phyloP scores from a whole-genome alignment of 768 basidiomycete species.

The Crassisporium funariophilum region DNA sequence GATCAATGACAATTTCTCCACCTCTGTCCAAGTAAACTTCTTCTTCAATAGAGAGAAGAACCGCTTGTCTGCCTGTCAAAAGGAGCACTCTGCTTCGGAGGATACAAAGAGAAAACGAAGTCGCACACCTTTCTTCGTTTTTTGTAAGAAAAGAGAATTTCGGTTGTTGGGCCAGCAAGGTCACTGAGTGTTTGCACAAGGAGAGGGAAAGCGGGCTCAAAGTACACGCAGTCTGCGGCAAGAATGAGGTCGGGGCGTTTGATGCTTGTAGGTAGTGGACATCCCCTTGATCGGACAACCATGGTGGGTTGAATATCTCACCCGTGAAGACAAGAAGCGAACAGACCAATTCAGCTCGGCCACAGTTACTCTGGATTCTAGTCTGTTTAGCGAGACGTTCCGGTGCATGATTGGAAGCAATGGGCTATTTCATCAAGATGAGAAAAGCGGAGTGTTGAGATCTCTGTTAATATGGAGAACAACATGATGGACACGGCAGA shows the following conservation, averaged over 20 bases:
- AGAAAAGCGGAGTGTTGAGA: conserved; percentile 10
- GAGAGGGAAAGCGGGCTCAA: conserved; percentile 89
- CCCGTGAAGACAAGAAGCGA: background rate
- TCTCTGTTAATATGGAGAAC: conserved; percentile 10
- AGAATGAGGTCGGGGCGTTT: conserved; percentile 68
- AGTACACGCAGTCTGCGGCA: conserved; percentile 95
- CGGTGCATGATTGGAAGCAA: conserved; percentile 76
- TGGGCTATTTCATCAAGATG: conserved; percentile 46
- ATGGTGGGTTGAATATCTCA: conserved; percentile 4
- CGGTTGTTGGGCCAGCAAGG: conserved; percentile 56
- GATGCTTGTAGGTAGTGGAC: conserved; percentile 49
- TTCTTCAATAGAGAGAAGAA: conserved; percentile 84
- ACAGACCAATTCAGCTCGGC: conserved; percentile 83
- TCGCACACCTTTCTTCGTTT: conserved; percentile 79
- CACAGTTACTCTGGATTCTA: conserved; percentile 53
- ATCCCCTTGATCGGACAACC: conserved; percentile 56
- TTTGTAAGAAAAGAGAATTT: conserved; percentile 91
- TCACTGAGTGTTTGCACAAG: conserved; percentile 78
- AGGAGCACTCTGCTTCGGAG: background rate
- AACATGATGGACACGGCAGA: conserved; percentile 5
- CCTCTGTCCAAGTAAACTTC: conserved; percentile 73
- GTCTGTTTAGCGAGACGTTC: conserved; percentile 70
- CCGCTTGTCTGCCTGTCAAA: conserved; percentile 76
- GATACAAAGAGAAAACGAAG: background rate
- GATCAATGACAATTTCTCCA: conserved; percentile 20